phyloP scores from a whole-genome alignment of 768 basidiomycete species.

The Candolleomyces aberdarensis region DNA sequence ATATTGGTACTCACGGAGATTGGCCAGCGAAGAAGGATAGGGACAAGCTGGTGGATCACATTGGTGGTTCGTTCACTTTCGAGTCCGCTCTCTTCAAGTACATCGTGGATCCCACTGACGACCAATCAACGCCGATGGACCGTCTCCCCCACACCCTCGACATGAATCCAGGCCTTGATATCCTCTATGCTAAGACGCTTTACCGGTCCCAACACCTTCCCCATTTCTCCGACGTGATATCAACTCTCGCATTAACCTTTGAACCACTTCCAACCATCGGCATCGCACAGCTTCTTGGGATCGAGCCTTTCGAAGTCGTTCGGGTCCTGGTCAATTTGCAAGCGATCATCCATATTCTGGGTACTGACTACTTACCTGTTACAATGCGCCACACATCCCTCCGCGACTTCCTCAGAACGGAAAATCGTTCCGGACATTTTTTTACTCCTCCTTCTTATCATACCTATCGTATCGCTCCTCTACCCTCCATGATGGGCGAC shows the following conservation, averaged over 20 bases:
- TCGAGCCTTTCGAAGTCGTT: neutral
- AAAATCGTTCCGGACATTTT: no score
- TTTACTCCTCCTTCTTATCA: no score
- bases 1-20: neutral
- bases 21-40: neutral
- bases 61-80: constrained; percentile 19
- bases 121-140: neutral
- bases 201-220: neutral
- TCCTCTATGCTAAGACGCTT: neutral
- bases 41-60: neutral
- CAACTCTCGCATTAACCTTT: neutral
- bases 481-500: no score
- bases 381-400: neutral
- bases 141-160: neutral
- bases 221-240: neutral
- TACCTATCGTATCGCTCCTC: no score
- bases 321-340: neutral
- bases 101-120: neutral
- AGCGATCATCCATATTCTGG: neutral
- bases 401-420: no score
- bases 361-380: neutral
- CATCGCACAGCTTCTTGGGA: neutral
- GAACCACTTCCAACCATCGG: neutral
- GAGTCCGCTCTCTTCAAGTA: neutral
- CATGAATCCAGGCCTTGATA: neutral